Evolutionary conservation across 306 rosid species (phyloP).

Genomic region (Quercus gilva): DNA sequence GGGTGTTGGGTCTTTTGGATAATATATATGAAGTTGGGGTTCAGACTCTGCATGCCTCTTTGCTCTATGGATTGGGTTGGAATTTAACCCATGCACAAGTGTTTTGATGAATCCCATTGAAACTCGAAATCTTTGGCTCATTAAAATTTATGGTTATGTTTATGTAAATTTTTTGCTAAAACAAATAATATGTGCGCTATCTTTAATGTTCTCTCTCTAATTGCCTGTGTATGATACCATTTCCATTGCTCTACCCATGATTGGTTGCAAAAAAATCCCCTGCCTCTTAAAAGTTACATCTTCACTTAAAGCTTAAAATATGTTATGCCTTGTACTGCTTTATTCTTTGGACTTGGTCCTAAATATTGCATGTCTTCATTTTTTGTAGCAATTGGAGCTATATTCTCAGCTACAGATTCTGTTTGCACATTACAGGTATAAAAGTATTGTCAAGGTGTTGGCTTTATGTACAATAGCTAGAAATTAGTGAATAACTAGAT

Average conservation of each 20-base stretch:
- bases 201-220: not conserved
- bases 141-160: not conserved
- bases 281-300: not conserved
- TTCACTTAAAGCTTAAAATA: not conserved
- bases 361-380: constrained; percentile 5
- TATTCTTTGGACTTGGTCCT: not conserved
- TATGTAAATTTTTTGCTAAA: not conserved
- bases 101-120: not conserved
- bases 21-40: not conserved
- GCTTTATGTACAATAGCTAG: not conserved
- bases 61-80: not conserved
- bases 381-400: constrained; percentile 64
- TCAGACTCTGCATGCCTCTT: not conserved
- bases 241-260: not conserved
- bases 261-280: not conserved
- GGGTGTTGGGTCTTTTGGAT: not conserved
- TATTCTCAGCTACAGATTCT: constrained; percentile 66
- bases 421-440: constrained; percentile 69
- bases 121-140: no score
- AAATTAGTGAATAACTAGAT: constrained; percentile 1
- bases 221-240: not conserved
- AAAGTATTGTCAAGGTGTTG: not conserved
- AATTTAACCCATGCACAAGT: not conserved
- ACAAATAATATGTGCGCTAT: not conserved
- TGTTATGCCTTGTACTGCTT: not conserved